Conservation (phyloP, 75 land plant genomes). For the Chamaecyparis obtusa region DNA sequence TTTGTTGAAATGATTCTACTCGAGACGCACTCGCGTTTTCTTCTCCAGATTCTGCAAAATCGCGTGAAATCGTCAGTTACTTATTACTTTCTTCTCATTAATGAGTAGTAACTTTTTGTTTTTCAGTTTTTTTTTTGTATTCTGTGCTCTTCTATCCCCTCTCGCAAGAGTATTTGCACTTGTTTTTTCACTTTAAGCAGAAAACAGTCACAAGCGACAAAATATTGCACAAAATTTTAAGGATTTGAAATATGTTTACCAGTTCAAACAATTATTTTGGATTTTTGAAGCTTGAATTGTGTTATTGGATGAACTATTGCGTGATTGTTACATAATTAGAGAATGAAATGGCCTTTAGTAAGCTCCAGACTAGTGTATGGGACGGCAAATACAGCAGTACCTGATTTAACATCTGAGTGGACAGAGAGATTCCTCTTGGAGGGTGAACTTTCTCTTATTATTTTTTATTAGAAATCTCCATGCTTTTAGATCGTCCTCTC, state of each 20-base stretch:
- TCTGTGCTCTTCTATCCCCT: background rate
- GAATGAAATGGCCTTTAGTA: background rate
- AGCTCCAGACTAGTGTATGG: background rate
- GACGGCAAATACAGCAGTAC: background rate
- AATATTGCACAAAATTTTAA: background rate
- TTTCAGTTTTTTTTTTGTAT: background rate
- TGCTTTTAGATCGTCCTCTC: background rate
- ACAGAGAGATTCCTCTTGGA: background rate
- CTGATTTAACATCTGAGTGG: background rate
- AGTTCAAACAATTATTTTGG: background rate
- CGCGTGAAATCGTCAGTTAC: slow-evolving; percentile 44
- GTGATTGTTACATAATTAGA: background rate
- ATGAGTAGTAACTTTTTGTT: no score
- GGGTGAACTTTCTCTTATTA: background rate
- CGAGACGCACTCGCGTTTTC: slow-evolving; percentile 52
- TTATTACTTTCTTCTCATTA: background rate
- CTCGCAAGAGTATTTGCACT: no score
- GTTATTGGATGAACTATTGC: background rate
- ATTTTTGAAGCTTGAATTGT: background rate
- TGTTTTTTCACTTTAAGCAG: no score
- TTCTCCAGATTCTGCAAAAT: slow-evolving; percentile 53
- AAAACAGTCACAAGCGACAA: background rate
- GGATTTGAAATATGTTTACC: background rate
- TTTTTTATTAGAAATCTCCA: background rate
- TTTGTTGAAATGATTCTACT: slow-evolving; percentile 50